Evolutionary conservation across 2,329 filamentous ascomycete species (phyloP).

Genomic region (Coniochaeta sp.): DNA sequence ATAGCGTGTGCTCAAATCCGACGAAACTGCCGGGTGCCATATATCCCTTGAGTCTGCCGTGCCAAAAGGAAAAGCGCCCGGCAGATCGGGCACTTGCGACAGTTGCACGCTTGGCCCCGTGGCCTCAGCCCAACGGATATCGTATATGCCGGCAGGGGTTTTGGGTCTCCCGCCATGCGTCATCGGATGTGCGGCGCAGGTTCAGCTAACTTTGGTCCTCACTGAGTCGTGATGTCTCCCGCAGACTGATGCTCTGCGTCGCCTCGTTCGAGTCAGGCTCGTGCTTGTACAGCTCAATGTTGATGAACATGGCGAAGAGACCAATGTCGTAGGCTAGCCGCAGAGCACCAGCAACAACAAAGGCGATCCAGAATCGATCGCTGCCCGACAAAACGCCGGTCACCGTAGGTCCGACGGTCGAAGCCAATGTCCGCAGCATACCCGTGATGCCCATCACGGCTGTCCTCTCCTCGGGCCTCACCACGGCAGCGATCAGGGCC

Average conservation of each 20-base stretch:
- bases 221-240: not conserved
- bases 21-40: too few relatives aligned
- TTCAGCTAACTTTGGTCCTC: not conserved
- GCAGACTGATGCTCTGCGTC: not conserved
- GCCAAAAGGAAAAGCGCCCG: too few relatives aligned
- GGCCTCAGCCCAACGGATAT: too few relatives aligned
- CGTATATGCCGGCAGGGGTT: too few relatives aligned
- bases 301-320: constrained; percentile 51
- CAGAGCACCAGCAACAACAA: constrained; percentile 46
- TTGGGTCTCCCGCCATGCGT: too few relatives aligned
- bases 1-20: too few relatives aligned
- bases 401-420: constrained; percentile 44
- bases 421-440: constrained; percentile 52
- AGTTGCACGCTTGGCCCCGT: too few relatives aligned
- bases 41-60: too few relatives aligned
- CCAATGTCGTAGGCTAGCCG: constrained; percentile 52
- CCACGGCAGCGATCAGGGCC: constrained; percentile 60
- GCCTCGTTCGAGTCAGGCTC: constrained; percentile 22
- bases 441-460: constrained; percentile 64
- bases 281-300: constrained; percentile 44
- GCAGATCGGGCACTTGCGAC: too few relatives aligned
- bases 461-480: constrained; percentile 57
- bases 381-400: constrained; percentile 48
- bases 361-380: constrained; percentile 54
- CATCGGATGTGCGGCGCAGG: too few relatives aligned